Conservation (phyloP, 352 stramenopile species). For the Pythium monospermum region DNA sequence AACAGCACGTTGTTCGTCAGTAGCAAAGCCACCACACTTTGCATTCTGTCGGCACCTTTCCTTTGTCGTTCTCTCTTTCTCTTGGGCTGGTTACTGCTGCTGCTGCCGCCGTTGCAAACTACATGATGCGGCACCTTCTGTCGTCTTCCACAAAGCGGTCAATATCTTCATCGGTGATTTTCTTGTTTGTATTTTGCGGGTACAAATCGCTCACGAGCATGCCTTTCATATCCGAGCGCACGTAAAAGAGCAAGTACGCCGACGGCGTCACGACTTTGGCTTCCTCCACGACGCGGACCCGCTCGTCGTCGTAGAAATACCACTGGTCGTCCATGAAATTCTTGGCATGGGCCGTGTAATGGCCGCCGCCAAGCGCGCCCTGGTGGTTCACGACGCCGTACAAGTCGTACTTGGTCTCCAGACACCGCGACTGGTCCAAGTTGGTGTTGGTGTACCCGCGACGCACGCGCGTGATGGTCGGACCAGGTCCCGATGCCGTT, state of each 20-base stretch:
- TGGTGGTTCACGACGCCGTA: slow-evolving; percentile 89
- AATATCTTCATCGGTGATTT: slow-evolving; percentile 88
- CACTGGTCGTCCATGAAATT: slow-evolving; percentile 87
- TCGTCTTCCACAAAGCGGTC: slow-evolving; percentile 86
- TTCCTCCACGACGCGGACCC: slow-evolving; percentile 81
- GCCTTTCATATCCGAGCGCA: slow-evolving; percentile 85
- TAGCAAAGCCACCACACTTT: too few relatives aligned
- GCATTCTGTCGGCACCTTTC: too few relatives aligned
- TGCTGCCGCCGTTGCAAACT: too few relatives aligned
- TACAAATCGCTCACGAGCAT: slow-evolving; percentile 82
- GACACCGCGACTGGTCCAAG: slow-evolving; percentile 78
- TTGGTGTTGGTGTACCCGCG: slow-evolving; percentile 88
- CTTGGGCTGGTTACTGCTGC: too few relatives aligned
- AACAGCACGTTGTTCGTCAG: too few relatives aligned
- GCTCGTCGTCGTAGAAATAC: slow-evolving; percentile 90
- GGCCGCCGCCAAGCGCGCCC: slow-evolving; percentile 76
- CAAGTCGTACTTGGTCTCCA: slow-evolving; percentile 86
- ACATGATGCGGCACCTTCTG: slow-evolving; percentile 81
- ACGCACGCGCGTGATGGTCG: slow-evolving; percentile 58
- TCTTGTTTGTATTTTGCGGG: slow-evolving; percentile 76
- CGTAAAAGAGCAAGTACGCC: slow-evolving; percentile 91
- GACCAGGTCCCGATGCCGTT: slow-evolving; percentile 3
- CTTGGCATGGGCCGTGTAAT: slow-evolving; percentile 87
- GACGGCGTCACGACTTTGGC: slow-evolving; percentile 79
- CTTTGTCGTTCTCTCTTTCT: too few relatives aligned